Conservation (phyloP, 2,329 filamentous ascomycete genomes). For the Laburnicola sp. region DNA sequence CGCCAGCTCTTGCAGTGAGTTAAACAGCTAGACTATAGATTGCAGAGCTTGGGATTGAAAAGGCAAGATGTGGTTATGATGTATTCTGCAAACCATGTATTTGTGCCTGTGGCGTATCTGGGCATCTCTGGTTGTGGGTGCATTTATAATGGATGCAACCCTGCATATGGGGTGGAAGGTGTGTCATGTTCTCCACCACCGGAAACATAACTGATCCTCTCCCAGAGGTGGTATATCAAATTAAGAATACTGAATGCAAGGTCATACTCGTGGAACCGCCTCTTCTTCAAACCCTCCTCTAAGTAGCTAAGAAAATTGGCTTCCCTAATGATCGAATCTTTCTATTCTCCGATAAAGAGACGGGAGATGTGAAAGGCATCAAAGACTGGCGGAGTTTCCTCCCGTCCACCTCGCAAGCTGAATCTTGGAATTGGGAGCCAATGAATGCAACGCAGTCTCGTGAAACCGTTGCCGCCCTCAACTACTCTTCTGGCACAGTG, state of each 20-base stretch:
- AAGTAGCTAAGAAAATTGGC: slow-evolving; percentile 48
- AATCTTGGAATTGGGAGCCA: slow-evolving; percentile 49
- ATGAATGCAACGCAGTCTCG: slow-evolving; percentile 44
- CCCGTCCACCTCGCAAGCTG: slow-evolving; percentile 35
- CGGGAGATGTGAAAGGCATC: slow-evolving; percentile 38
- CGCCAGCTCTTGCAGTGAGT: slow-evolving; percentile 55
- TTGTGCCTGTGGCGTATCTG: slow-evolving; percentile 58
- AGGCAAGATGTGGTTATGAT: slow-evolving; percentile 58
- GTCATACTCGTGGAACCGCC: slow-evolving; percentile 55
- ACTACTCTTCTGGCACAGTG: slow-evolving; percentile 18
- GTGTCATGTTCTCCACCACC: neutral
- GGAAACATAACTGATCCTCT: slow-evolving; percentile 1
- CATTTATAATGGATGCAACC: slow-evolving; percentile 61
- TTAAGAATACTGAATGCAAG: slow-evolving; percentile 56
- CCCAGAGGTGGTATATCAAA: slow-evolving; percentile 56
- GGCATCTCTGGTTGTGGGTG: slow-evolving; percentile 57
- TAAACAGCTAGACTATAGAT: slow-evolving; percentile 55
- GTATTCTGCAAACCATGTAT: slow-evolving; percentile 59
- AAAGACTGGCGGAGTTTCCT: slow-evolving; percentile 51
- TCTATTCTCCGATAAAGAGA: slow-evolving; percentile 52
- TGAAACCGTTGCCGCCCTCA: slow-evolving; percentile 28
- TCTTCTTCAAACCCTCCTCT: slow-evolving; percentile 50
- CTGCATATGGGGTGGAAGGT: slow-evolving; percentile 55
- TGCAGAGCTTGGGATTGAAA: slow-evolving; percentile 52
- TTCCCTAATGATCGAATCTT: slow-evolving; percentile 52